Base-by-base conservation (phyloP, 176 grass and related monocot genomes). In the Thalia dealbata region DNA sequence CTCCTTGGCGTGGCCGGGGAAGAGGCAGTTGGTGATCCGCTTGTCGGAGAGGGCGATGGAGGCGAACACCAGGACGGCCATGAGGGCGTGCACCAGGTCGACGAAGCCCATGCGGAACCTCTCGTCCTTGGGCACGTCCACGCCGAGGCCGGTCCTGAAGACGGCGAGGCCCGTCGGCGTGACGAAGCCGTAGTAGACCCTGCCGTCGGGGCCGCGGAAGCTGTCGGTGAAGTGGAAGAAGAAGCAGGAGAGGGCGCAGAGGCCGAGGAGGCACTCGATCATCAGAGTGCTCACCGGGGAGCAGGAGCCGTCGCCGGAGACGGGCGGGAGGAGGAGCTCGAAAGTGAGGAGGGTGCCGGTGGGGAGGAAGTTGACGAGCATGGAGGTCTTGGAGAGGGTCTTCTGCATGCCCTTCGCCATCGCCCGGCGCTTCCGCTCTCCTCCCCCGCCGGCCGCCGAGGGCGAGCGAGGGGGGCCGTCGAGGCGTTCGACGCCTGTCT, bases 141-240 rank as follows among this genome's bases (percentile, higher is more conserved):
- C 78, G n/a, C 73, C 86, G 14, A 86, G 76, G 60, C 84, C 86
- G 6, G 80, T 72, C 73, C 78, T 80, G 76, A 89, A 81, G 14
- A 93, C 78, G 11, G 81, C 74, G 45, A 89, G 81, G 1, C 84
- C 86, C 48, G 79, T 24, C 7, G 84, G 86, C 26, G 81, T 93
- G 29, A 93, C 84, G 66, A 89, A 27, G 22, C 84, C 90, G 72
- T 87, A 84, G 81, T 93, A 87, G 18, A 84, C 86, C 76, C 50
- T 82, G 15, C 86, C 86, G 78, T 92, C 84, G 3, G 81, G 55
- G 50, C 72, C 65, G 26, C 81, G 86, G 76, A 93, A 95, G 75
- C 91, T 87, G 66, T 87, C 82, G 76, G 77, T 81, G 84, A 95
- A 89, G 87, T 95, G 87, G 82, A 83, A 85, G 66, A 89, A 58